Evolutionary conservation across 257 asterid species (phyloP).

Genomic region (Lycium ferocissimum): DNA sequence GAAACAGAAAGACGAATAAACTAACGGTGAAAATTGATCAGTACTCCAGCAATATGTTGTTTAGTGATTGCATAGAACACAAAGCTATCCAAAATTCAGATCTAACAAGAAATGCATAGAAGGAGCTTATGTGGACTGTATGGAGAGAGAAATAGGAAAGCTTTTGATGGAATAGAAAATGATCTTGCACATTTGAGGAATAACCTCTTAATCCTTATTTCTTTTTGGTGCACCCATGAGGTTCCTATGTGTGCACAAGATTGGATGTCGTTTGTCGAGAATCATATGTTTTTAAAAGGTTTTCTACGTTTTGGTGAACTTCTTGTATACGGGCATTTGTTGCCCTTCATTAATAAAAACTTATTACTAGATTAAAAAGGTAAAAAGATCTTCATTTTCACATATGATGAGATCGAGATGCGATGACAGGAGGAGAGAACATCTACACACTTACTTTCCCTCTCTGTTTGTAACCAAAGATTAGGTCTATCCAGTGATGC

Average conservation of each 20-base stretch:
- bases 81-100: not conserved
- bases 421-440: slow-evolving; percentile 15
- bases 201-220: slow-evolving; percentile 3
- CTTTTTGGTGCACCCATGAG: slow-evolving; percentile 4
- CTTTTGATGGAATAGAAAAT: slow-evolving; percentile 15
- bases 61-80: slow-evolving; percentile 1
- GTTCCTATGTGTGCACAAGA: not conserved
- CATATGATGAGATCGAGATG: slow-evolving; percentile 10
- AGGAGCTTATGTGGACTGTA: not conserved
- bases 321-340: not conserved
- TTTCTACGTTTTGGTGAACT: not conserved
- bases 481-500: slow-evolving; percentile 99
- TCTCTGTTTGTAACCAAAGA: slow-evolving; percentile 93
- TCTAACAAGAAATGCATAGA: not conserved
- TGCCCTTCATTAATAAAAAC: not conserved
- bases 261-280: not conserved
- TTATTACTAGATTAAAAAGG: not conserved
- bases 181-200: not conserved
- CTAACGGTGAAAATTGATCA: slow-evolving; percentile 4
- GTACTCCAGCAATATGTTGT: not conserved
- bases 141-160: slow-evolving; percentile 15
- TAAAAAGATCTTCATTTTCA: not conserved
- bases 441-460: slow-evolving; percentile 77
- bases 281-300: not conserved
- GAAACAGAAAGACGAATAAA: not conserved